Evolutionary conservation across 2,329 filamentous ascomycete genomes (phyloP).

Genomic region (Aspergillus puulaauensis): DNA sequence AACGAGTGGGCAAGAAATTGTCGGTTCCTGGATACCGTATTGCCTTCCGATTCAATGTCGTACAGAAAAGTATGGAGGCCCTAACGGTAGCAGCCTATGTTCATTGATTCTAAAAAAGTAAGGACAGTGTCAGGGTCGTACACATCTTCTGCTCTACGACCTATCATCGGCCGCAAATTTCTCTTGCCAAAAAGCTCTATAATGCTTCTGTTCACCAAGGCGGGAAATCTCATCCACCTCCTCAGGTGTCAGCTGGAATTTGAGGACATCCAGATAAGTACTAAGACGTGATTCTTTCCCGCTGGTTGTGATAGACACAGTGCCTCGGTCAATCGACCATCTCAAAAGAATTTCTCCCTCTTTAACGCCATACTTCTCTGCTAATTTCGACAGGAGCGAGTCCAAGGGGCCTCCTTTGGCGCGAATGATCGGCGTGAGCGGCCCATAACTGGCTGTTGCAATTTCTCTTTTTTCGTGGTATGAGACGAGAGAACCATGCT

Average conservation of each 20-base stretch:
- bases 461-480: slow-evolving; percentile 45
- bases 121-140: background rate
- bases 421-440: slow-evolving; percentile 53
- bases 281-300: slow-evolving; percentile 59
- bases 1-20: background rate
- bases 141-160: slow-evolving; percentile 17
- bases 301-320: slow-evolving; percentile 60
- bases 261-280: slow-evolving; percentile 56
- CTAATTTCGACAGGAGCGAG: slow-evolving; percentile 48
- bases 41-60: background rate
- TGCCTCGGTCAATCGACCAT: slow-evolving; percentile 62
- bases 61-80: background rate
- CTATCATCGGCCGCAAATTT: slow-evolving; percentile 49
- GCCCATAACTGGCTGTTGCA: slow-evolving; percentile 41
- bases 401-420: slow-evolving; percentile 58
- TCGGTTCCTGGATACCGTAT: background rate
- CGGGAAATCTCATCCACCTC: slow-evolving; percentile 57
- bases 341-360: slow-evolving; percentile 58
- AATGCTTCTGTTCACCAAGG: slow-evolving; percentile 51
- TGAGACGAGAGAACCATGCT: slow-evolving; percentile 42
- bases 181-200: slow-evolving; percentile 53
- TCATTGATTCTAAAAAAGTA: background rate
- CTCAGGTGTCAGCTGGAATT: slow-evolving; percentile 58
- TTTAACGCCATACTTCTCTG: slow-evolving; percentile 62
- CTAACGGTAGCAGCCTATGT: background rate